Evolutionary conservation across 139 green algal genomes (phyloP).

Genomic region (Eudorina sp.): DNA sequence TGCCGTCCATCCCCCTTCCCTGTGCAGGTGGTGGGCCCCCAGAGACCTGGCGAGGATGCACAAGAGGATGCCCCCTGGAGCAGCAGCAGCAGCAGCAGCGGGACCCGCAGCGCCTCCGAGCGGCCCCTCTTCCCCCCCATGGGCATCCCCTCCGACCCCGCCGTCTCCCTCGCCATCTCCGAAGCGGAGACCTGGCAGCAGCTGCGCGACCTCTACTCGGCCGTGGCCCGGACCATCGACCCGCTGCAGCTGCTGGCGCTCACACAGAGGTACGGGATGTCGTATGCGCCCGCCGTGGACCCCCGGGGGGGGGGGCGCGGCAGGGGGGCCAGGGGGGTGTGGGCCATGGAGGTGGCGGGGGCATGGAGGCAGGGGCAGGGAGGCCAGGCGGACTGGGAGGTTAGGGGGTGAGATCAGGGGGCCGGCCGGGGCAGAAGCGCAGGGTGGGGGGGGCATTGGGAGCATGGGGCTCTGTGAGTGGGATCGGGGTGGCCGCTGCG

Average conservation of each 20-base stretch:
- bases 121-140: conserved; percentile 6
- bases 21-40: not conserved
- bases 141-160: not conserved
- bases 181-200: not conserved
- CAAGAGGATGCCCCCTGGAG: not conserved
- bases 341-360: too few species aligned
- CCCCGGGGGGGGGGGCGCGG: too few species aligned
- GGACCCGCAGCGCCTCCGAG: not conserved
- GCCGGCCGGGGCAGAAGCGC: too few species aligned
- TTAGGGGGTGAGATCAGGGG: too few species aligned
- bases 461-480: too few species aligned
- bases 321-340: too few species aligned
- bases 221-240: not conserved
- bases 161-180: not conserved
- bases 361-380: too few species aligned
- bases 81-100: not conserved
- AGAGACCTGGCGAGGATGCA: not conserved
- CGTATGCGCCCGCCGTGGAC: too few species aligned
- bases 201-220: not conserved
- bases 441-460: too few species aligned
- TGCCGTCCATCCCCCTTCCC: too few species aligned
- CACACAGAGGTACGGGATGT: not conserved
- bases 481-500: too few species aligned
- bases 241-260: not conserved
- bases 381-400: too few species aligned